Base-by-base conservation (phyloP, 1,139 yeast genomes). In the Candida smagusa region DNA sequence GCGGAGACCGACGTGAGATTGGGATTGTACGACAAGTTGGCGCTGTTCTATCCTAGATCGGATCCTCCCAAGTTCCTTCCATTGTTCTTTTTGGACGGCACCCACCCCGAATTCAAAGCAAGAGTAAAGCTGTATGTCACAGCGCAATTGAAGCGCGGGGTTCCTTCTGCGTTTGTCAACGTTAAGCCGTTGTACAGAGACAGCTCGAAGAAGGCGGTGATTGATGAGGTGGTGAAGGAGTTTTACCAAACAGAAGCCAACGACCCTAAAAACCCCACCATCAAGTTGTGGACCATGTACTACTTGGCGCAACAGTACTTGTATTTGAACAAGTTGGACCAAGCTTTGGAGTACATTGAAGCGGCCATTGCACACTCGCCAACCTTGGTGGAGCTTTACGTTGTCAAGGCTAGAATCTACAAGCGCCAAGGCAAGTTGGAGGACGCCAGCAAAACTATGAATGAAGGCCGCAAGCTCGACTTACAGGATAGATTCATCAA, bases 401-500 rank as follows among this genome's bases (percentile, higher is more conserved):
- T 89, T 47, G 65, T 84, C 45, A 86, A 87, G 54, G 97, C 96
- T 3, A 76, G 95, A 52, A 73, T 92, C 32, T 65, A 79, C 45
- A 89, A 89, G 58, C 92, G 86, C 49, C 61, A 72, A 35, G 89
- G 89, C 12, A 71, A 81, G 40, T 50, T 74, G 28, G 54, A 48
- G 1, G 73, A 69, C 24, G 97, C 97, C 4, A 77, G 85, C 11
- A 72, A 72, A 9, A 57, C 72, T 25, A 78, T 89, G 77, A 76
- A 83, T 44, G 72, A 71, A 39, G 97, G 95, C 3, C 77, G 97
- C 49, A 60, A 70, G 40, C 63, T 85, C 41, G 97, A 94, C 55
- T 71, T 85, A 43, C 96, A 88, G 59, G 99, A 92, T 60, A 73
- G 98, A 49, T 92, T 87, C 56, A 78, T 92, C 55, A 94, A 92